These are phyloP conservation scores for Penicillium macrosclerotiorum DNA, from an alignment of 495 filamentous ascomycete species.

Conservation along the genomic window DNA sequence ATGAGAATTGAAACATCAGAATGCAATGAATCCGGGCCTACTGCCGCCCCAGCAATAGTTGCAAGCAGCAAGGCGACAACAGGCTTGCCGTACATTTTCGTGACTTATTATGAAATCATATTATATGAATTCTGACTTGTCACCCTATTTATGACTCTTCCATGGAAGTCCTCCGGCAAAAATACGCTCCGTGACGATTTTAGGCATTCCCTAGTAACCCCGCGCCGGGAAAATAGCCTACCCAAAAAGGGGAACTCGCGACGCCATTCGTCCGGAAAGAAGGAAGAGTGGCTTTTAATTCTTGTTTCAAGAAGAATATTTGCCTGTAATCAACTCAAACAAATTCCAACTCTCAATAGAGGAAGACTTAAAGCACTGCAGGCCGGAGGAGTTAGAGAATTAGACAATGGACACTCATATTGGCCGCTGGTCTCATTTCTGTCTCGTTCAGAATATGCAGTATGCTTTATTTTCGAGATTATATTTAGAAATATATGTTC, in stretches of 20 bases:
- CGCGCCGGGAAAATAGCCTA: constrained; percentile 16
- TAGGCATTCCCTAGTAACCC: constrained; percentile 11
- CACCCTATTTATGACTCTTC: no score
- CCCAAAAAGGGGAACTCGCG: not conserved
- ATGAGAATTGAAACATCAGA: constrained; percentile 23
- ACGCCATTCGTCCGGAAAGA: constrained; percentile 12
- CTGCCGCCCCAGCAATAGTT: constrained; percentile 4
- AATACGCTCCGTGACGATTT: not conserved
- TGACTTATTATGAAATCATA: no score
- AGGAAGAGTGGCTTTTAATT: not conserved
- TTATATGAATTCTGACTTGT: no score
- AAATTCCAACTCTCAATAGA: no score
- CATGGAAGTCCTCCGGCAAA: not conserved
- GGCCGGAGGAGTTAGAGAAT: no score
- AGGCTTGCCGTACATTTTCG: not conserved
- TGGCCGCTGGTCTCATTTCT: no score
- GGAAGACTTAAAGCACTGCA: no score
- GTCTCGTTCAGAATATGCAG: no score
- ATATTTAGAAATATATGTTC: no score
- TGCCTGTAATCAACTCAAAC: no score
- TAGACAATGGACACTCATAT: no score
- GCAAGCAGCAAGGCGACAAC: constrained; percentile 2
- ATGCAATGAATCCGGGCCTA: constrained; percentile 11
- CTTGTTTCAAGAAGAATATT: not conserved
- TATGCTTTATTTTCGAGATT: no score